Evolutionary conservation across 169 alveolate genomes (phyloP), one percentile per base, ranked within the genome.

Genomic region (Cryptosporidium tyzzeri): DNA sequence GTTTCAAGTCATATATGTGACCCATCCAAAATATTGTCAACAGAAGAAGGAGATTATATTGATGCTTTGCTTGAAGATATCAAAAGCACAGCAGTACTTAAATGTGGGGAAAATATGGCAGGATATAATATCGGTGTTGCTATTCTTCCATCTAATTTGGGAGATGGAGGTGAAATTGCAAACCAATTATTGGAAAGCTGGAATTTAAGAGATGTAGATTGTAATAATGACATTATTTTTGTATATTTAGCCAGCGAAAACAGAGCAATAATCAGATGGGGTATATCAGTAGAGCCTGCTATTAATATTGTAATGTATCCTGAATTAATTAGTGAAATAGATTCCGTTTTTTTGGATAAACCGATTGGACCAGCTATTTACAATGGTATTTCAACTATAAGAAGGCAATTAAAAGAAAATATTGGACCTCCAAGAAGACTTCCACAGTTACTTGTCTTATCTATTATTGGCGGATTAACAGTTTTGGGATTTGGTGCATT

Each of bases 341-440:
- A 80, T 45, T 65, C 73, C 0, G 89, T 80, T 16, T 65, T 80
- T 31, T 12, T 12, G 35, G 89, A 80, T 26, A 80, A 65, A 33
- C 65, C 89, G 3, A 16, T 80, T 2, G 89, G 89, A 26, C 80
- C 89, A 31, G 89, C 69, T 0, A 37, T 80, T 26, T 80, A 80
- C 16, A 59, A 50, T 45, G 89, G 80, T 16, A 80, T 80, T 37
- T 80, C 89, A n/a, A 62, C 75, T 16, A 80, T 80, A 29, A 80
- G 89, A 48, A 31, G 50, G 1, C 80, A 80, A 33, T 31, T 80
- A 14, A 80, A 65, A 53, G 89, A 65, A n/a, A 80, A 80, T 62
- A 80, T 80, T n/a, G 89, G 89, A 0, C 89, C 89, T 7, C 89
- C 89, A 5, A 80, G 89, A n/a, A 80, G 89, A 65, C 75, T 80